A percentile compares a stretch with the other conserved stretches of the same genome.
phyloP scores from a whole-genome alignment of 306 rosid species.

The Calophaca sinica region DNA sequence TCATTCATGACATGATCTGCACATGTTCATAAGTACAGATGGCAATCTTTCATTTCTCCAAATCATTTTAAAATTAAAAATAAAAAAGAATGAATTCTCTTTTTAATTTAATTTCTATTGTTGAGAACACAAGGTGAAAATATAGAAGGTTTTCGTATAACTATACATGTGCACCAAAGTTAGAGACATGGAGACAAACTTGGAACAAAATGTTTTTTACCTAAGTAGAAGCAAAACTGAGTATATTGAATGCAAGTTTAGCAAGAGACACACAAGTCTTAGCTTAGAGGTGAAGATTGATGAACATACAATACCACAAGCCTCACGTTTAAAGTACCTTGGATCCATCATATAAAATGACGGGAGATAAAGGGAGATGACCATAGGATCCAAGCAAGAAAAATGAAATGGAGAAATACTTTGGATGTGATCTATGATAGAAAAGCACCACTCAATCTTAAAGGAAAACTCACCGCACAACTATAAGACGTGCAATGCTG shows the following conservation, averaged over 20 bases:
- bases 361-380: too few relatives aligned
- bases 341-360: too few relatives aligned
- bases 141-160: background rate
- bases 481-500: too few relatives aligned
- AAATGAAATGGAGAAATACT: too few relatives aligned
- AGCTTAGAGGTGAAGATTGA: background rate
- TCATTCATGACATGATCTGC: background rate
- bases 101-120: slow-evolving; percentile 21
- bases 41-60: background rate
- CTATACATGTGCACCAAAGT: background rate
- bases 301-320: too few relatives aligned
- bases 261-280: background rate
- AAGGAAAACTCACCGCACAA: too few relatives aligned
- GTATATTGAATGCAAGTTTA: background rate
- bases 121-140: background rate
- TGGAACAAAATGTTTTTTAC: background rate
- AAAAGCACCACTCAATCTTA: too few relatives aligned
- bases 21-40: background rate
- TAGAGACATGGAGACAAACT: background rate
- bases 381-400: too few relatives aligned
- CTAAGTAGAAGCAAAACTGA: background rate
- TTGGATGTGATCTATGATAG: too few relatives aligned
- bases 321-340: too few relatives aligned
- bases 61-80: background rate
- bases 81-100: background rate